phyloP scores from a whole-genome alignment of 2,329 filamentous ascomycete genomes.

The Penicillium sclerotiorum region DNA sequence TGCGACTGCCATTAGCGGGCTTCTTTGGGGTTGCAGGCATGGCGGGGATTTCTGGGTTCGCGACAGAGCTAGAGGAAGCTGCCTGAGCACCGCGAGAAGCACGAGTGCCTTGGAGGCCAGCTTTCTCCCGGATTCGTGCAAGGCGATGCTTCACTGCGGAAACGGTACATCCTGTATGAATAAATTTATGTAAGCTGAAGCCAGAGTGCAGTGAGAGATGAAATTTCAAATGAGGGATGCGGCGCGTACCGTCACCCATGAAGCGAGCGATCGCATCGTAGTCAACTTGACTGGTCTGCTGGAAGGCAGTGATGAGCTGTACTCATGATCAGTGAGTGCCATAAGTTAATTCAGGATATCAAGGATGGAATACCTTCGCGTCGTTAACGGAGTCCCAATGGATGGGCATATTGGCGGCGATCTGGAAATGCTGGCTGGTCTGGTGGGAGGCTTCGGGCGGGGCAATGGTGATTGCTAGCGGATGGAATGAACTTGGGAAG shows the following conservation, averaged over 20 bases:
- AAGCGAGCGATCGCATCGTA: neutral
- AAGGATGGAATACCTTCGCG: neutral
- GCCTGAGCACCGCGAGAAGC: neutral
- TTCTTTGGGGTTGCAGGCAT: neutral
- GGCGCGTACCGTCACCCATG: constrained; percentile 2
- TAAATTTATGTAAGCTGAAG: neutral
- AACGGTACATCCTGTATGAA: neutral
- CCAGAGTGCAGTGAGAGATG: neutral
- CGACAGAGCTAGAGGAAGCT: too few species aligned
- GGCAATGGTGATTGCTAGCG: too few species aligned
- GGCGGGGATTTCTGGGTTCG: neutral
- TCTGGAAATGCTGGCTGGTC: neutral
- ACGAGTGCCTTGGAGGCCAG: neutral
- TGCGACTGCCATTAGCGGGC: neutral
- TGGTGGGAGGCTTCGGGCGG: neutral
- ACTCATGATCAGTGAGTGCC: neutral
- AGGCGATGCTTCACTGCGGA: constrained; percentile 4
- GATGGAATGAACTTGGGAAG: too few species aligned
- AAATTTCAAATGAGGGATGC: neutral
- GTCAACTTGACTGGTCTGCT: neutral
- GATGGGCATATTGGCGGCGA: neutral
- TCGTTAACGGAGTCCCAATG: neutral
- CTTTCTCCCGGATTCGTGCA: constrained; percentile 4
- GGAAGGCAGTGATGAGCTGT: neutral
- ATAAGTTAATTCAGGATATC: neutral